Base-by-base conservation (phyloP, 192 early-diverging fungal genomes). In the Rhizophagus prolifer region DNA sequence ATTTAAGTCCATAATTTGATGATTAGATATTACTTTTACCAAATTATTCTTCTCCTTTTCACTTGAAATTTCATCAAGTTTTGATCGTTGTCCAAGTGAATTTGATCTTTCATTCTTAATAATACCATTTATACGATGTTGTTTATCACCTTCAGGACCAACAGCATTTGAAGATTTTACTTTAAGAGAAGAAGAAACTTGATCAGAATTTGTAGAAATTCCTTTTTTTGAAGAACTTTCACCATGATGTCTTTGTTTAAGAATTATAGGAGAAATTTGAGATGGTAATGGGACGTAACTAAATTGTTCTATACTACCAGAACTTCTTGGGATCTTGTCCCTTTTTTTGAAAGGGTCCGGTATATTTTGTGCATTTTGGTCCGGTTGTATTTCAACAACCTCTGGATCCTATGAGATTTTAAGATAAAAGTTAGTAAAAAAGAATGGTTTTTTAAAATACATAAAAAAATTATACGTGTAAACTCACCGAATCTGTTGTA, bases 261-360 rank as follows among this genome's bases (percentile, higher is more conserved):
- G 36, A 31, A 8, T 7, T 9, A 38, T 38, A 9, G 38, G 38
- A 38, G 38, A 38, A 38, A 0, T 2, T 7, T 38, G 38, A 10
- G 10, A 44, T 44, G 12, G 12, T 19, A 65, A 12, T 31, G 34
- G 2, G 9, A 44, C 2, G 12, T 9, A 12, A 44, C 16, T 54
- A 54, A 21, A 19, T 54, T 54, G 50, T 54, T 54, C 50, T 16
- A n/a, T 41, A 31, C 23, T 71, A 28, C 59, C 72, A 46, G 74
- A 75, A 65, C 47, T 75, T 50, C 74, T 62, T 28, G 74, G 74
- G 14, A 75, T 75, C 50, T 75, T 75, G 13, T 75, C 74, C 16
- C 74, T 63, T 28, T 75, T 75, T 54, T 38, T 63, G 21, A 75
- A 75, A 4, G 74, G 74, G 16, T 75, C 74, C 19, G 74, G 74